Conservation (phyloP, 2,329 filamentous ascomycete species). For the Calonectria henricotiae region DNA sequence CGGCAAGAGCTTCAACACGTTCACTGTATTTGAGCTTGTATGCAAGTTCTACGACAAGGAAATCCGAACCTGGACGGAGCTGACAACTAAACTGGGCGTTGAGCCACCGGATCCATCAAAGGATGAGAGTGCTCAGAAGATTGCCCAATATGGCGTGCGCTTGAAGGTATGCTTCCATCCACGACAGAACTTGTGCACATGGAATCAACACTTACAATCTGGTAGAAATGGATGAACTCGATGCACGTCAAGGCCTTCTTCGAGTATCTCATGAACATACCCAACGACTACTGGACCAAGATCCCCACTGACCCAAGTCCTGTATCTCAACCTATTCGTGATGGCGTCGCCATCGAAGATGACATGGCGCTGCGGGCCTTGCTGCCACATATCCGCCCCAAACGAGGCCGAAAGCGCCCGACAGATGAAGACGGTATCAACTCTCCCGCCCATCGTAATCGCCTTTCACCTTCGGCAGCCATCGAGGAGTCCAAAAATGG, state of each 20-base stretch:
- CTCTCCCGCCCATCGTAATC: conserved; percentile 73
- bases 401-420: conserved; percentile 74
- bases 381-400: conserved; percentile 81
- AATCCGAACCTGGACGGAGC: conserved; percentile 92
- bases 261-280: conserved; percentile 86
- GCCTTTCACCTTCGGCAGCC: conserved; percentile 70
- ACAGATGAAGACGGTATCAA: conserved; percentile 72
- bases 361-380: conserved; percentile 90
- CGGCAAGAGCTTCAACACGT: conserved; percentile 88
- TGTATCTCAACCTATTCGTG: conserved; percentile 77
- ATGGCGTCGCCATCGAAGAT: conserved; percentile 89
- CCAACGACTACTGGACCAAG: conserved; percentile 85
- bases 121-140: conserved; percentile 91
- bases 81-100: conserved; percentile 90
- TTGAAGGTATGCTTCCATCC: conserved; percentile 76
- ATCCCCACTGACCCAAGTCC: conserved; percentile 78
- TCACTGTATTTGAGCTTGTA: conserved; percentile 83
- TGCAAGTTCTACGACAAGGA: conserved; percentile 84
- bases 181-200: neutral
- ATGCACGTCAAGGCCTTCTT: conserved; percentile 98
- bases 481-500: conserved; percentile 59
- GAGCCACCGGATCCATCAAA: conserved; percentile 87
- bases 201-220: conserved; percentile 1
- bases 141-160: conserved; percentile 94
- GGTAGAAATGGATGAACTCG: conserved; percentile 93